Evolutionary conservation across 495 filamentous ascomycete genomes (phyloP).

Genomic region (Astrothelium macrocarpum): DNA sequence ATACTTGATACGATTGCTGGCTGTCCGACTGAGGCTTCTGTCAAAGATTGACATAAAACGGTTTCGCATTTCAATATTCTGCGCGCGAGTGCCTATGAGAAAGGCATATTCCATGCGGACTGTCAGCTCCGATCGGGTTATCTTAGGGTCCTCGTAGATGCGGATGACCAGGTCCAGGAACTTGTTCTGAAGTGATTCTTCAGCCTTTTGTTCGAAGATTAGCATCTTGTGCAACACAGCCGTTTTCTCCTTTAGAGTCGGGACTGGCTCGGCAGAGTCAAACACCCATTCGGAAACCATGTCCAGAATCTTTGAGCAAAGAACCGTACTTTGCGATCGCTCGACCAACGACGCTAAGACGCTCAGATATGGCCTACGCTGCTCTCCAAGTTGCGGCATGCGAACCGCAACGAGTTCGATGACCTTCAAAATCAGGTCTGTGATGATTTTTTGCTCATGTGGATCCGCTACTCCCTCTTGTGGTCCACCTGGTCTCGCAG

Average conservation of each 20-base stretch:
- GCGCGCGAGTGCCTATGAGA: slow-evolving; percentile 84
- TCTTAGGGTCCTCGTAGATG: slow-evolving; percentile 94
- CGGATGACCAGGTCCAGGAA: slow-evolving; percentile 94
- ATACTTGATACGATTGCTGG: slow-evolving; percentile 76
- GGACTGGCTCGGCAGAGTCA: slow-evolving; percentile 82
- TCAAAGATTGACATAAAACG: slow-evolving; percentile 94
- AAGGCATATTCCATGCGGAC: slow-evolving; percentile 97
- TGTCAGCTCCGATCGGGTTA: slow-evolving; percentile 88
- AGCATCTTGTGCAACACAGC: slow-evolving; percentile 97
- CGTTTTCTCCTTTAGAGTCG: slow-evolving; percentile 94
- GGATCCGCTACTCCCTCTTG: slow-evolving; percentile 51
- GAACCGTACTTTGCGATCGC: slow-evolving; percentile 69
- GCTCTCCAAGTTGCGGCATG: slow-evolving; percentile 89
- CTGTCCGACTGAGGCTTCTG: slow-evolving; percentile 74
- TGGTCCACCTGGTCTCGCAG: slow-evolving; percentile 23
- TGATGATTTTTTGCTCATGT: slow-evolving; percentile 75
- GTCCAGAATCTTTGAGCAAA: slow-evolving; percentile 83
- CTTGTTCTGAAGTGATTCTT: slow-evolving; percentile 73
- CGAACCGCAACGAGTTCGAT: slow-evolving; percentile 83
- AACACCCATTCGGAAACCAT: slow-evolving; percentile 98
- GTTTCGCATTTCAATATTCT: slow-evolving; percentile 94
- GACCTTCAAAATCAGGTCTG: slow-evolving; percentile 80
- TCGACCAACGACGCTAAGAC: slow-evolving; percentile 91
- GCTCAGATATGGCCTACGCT: slow-evolving; percentile 83
- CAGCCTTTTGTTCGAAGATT: slow-evolving; percentile 74